Evolutionary conservation across 2,329 filamentous ascomycete species (phyloP).

Genomic region (Cryphonectria parasitica): DNA sequence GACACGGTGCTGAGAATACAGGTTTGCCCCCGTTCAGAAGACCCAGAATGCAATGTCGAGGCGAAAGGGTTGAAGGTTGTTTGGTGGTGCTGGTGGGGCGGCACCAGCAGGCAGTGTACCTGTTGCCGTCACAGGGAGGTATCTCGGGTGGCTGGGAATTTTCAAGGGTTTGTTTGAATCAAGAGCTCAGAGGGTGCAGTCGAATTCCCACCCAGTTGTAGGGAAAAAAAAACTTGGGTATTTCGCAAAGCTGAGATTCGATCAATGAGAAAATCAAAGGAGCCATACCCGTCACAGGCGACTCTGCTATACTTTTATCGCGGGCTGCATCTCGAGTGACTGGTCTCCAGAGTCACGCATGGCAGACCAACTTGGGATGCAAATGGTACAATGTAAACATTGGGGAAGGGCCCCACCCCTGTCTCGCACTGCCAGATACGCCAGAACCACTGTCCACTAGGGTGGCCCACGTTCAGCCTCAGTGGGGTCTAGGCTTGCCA

Average conservation of each 20-base stretch:
- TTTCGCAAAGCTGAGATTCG: background rate
- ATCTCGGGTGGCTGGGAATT: constrained; percentile 16
- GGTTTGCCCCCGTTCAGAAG: background rate
- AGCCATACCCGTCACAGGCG: background rate
- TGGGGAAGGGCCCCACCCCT: constrained; percentile 7
- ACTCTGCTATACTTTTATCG: background rate
- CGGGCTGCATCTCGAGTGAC: background rate
- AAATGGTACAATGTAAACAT: constrained; percentile 12
- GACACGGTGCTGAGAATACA: background rate
- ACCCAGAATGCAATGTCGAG: background rate
- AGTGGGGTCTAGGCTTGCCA: constrained; percentile 2
- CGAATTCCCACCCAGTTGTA: background rate
- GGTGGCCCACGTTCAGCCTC: constrained; percentile 12
- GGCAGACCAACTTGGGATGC: background rate
- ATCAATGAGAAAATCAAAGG: background rate
- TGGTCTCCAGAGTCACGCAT: background rate
- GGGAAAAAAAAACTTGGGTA: background rate
- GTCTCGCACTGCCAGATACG: background rate
- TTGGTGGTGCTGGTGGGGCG: constrained; percentile 8
- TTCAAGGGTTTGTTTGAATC: constrained; percentile 3
- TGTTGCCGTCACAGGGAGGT: constrained; percentile 4
- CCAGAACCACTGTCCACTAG: background rate
- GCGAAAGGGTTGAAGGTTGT: constrained; percentile 3
- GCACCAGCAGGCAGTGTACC: background rate
- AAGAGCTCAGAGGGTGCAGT: background rate